A percentile compares a stretch with the other conserved stretches of the same genome.
Conservation (phyloP, 2,329 filamentous ascomycete genomes). For the Beauveria rudraprayagi region DNA sequence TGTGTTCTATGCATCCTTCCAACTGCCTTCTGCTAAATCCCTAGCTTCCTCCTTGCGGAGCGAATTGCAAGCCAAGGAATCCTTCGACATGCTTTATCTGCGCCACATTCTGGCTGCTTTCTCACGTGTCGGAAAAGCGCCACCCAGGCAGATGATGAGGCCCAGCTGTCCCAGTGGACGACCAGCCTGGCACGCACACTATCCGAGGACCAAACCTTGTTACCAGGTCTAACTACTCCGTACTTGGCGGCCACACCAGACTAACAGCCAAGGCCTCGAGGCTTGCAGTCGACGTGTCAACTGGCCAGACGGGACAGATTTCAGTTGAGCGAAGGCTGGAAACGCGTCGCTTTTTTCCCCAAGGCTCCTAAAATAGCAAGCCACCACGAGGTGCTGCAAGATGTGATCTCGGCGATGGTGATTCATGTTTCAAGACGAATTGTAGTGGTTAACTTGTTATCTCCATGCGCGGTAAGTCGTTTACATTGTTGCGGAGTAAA, state of each 20-base stretch:
- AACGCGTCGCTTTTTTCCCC: neutral
- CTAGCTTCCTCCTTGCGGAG: neutral
- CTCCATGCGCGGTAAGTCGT: neutral
- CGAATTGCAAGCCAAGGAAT: constrained; percentile 7
- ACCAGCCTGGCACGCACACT: neutral
- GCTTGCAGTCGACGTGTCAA: neutral
- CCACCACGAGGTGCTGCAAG: constrained; percentile 6
- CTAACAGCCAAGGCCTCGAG: neutral
- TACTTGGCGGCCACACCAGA: constrained; percentile 1
- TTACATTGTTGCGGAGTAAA: neutral
- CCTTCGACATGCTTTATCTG: constrained; percentile 1
- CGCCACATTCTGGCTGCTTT: neutral
- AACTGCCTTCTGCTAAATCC: constrained; percentile 6
- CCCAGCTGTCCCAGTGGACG: neutral
- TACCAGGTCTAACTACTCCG: neutral
- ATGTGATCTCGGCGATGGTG: constrained; percentile 1
- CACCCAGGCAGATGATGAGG: neutral
- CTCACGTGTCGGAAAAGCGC: neutral
- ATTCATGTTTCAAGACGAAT: neutral
- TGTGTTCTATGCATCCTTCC: constrained; percentile 9
- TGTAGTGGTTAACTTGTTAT: neutral
- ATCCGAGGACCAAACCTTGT: constrained; percentile 2
- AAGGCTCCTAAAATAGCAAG: neutral
- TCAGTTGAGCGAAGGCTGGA: neutral
- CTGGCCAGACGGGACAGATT: neutral